Evolutionary conservation across 305 asterid genomes (phyloP).

Genomic region (Nicotiana rustica): DNA sequence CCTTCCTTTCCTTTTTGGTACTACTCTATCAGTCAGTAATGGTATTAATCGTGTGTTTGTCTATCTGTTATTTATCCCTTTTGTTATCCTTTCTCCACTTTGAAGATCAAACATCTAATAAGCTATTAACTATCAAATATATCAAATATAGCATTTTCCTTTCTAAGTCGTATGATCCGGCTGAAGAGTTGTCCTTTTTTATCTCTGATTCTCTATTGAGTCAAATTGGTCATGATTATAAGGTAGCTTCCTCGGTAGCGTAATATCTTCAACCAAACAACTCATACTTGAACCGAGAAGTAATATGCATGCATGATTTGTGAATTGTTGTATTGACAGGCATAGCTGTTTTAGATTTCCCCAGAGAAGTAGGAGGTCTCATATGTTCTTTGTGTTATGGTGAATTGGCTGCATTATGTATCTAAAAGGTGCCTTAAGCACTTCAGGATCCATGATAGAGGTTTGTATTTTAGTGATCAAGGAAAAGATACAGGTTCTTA

Average conservation of each 20-base stretch:
- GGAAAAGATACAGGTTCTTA: not conserved
- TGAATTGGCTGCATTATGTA: slow-evolving; percentile 11
- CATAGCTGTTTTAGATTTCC: not conserved
- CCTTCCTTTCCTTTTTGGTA: slow-evolving; percentile 18
- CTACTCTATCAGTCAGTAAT: slow-evolving; percentile 7
- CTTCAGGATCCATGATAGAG: slow-evolving; percentile 26
- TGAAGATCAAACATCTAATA: slow-evolving; percentile 10
- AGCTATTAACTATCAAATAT: slow-evolving; percentile 2
- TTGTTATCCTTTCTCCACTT: not conserved
- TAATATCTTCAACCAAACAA: not conserved
- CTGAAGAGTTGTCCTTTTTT: not conserved
- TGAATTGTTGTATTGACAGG: slow-evolving; percentile 13
- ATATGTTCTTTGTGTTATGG: slow-evolving; percentile 21
- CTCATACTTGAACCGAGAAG: slow-evolving; percentile 22
- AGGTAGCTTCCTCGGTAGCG: not conserved
- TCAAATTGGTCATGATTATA: slow-evolving; percentile 19
- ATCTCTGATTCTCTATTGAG: slow-evolving; percentile 6
- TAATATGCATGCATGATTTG: slow-evolving; percentile 22
- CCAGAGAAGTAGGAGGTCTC: slow-evolving; percentile 22
- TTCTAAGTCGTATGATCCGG: not conserved
- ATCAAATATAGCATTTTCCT: not conserved
- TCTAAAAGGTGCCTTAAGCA: slow-evolving; percentile 3
- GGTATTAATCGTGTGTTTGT: slow-evolving; percentile 10
- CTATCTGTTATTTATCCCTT: slow-evolving; percentile 13
- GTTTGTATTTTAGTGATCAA: slow-evolving; percentile 22